Evolutionary conservation across 1,139 yeast genomes (phyloP).

Genomic region (Hansenula sp.): DNA sequence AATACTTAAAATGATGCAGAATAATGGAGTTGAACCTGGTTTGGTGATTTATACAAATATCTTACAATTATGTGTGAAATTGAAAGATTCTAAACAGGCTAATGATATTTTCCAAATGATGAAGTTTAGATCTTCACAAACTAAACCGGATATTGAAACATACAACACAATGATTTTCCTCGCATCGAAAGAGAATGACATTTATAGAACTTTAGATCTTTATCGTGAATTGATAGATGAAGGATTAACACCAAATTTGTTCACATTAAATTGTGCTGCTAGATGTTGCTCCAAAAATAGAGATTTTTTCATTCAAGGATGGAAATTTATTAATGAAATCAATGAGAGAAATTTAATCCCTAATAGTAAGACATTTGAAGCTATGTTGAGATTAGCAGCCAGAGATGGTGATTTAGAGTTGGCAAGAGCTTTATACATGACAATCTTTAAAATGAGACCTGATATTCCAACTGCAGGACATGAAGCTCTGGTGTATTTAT

Average conservation of each 20-base stretch:
- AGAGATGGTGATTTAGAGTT: constrained; percentile 75
- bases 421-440: constrained; percentile 66
- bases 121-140: constrained; percentile 66
- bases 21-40: constrained; percentile 48
- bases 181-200: constrained; percentile 54
- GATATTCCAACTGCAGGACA: constrained; percentile 30
- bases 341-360: constrained; percentile 40
- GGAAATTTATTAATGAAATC: constrained; percentile 75
- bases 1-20: constrained; percentile 32
- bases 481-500: constrained; percentile 47
- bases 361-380: constrained; percentile 44
- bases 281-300: constrained; percentile 63
- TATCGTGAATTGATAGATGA: constrained; percentile 62
- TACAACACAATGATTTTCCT: constrained; percentile 71
- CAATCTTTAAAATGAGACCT: constrained; percentile 40
- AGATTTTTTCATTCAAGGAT: constrained; percentile 51
- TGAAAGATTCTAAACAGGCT: constrained; percentile 56
- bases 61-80: constrained; percentile 59
- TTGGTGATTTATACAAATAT: constrained; percentile 58
- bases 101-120: constrained; percentile 74
- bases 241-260: constrained; percentile 39
- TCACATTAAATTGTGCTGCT: constrained; percentile 61
- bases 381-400: constrained; percentile 70
- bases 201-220: constrained; percentile 73
- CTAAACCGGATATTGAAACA: constrained; percentile 63